Percentiles rank a stretch among this genome's conserved stretches.
Conservation (phyloP, 768 basidiomycete species). For the Solioccasus polychromus region DNA sequence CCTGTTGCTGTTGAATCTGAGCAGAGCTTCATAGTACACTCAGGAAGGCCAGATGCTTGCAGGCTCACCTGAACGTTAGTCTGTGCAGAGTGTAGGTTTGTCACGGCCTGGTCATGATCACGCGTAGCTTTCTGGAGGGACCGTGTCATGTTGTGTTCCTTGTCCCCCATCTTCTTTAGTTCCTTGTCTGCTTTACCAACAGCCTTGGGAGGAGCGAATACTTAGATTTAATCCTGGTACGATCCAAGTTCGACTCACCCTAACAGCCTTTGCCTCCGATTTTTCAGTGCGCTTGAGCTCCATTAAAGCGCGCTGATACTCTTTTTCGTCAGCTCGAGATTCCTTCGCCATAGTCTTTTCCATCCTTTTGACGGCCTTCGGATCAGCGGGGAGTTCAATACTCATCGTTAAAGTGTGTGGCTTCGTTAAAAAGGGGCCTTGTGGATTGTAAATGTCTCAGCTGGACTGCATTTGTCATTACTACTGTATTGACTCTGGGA, state of each 20-base stretch:
- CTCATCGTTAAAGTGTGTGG: slow-evolving; percentile 18
- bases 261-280: slow-evolving; percentile 47
- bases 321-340: slow-evolving; percentile 48
- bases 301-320: slow-evolving; percentile 51
- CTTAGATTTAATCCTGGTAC: background rate
- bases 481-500: background rate
- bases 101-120: slow-evolving; percentile 47
- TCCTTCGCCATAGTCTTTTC: slow-evolving; percentile 49
- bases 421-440: slow-evolving; percentile 6
- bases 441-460: background rate
- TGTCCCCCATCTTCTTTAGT: slow-evolving; percentile 46
- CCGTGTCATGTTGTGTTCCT: slow-evolving; percentile 50
- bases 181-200: slow-evolving; percentile 46
- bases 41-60: background rate
- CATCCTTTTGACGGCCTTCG: slow-evolving; percentile 34
- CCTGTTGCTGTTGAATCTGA: slow-evolving; percentile 27
- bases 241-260: slow-evolving; percentile 34
- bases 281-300: slow-evolving; percentile 55
- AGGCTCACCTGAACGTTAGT: slow-evolving; percentile 42
- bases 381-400: slow-evolving; percentile 15
- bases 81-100: slow-evolving; percentile 41
- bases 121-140: slow-evolving; percentile 52
- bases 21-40: background rate
- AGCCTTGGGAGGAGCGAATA: slow-evolving; percentile 28
- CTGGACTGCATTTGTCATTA: slow-evolving; percentile 6